Conservation (phyloP, 371 early-diverging fungal genomes). For the Mortierella sp. region DNA sequence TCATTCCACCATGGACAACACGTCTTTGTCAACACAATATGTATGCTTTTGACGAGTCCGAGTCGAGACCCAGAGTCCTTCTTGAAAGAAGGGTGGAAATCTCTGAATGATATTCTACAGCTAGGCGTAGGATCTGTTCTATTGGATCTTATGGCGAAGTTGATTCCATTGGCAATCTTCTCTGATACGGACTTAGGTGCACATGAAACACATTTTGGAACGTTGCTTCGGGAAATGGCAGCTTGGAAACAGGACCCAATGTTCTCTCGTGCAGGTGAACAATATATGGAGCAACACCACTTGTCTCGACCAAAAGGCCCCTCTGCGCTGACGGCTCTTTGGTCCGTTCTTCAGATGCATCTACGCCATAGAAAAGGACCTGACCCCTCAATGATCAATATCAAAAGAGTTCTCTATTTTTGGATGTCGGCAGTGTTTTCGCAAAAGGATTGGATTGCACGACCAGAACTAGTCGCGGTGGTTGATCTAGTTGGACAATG, state of each 20-base stretch:
- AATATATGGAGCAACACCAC: constrained; percentile 3
- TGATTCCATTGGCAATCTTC: constrained; percentile 46
- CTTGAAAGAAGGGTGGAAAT: constrained; percentile 63
- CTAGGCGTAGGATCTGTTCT: constrained; percentile 55
- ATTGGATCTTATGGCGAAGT: constrained; percentile 14
- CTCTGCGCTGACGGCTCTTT: constrained; percentile 16
- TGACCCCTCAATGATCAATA: not conserved
- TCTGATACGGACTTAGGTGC: constrained; percentile 52
- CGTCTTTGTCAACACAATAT: constrained; percentile 57
- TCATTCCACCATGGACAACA: constrained; percentile 52
- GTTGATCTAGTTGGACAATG: constrained; percentile 34
- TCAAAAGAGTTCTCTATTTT: constrained; percentile 21
- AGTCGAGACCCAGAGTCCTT: constrained; percentile 65
- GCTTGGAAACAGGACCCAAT: constrained; percentile 58
- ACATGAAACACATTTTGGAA: constrained; percentile 55
- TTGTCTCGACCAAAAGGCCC: constrained; percentile 2
- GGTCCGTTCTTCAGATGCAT: constrained; percentile 24
- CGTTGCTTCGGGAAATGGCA: constrained; percentile 38
- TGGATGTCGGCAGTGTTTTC: constrained; percentile 39
- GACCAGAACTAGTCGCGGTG: constrained; percentile 32
- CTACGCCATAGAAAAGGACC: not conserved
- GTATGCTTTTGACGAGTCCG: constrained; percentile 59
- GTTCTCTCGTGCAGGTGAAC: constrained; percentile 42
- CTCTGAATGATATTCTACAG: constrained; percentile 55
- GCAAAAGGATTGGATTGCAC: constrained; percentile 49